Percentiles rank a stretch among this genome's conserved stretches.
phyloP scores from a whole-genome alignment of 2,329 filamentous ascomycete genomes.

The Zalaria obscura region DNA sequence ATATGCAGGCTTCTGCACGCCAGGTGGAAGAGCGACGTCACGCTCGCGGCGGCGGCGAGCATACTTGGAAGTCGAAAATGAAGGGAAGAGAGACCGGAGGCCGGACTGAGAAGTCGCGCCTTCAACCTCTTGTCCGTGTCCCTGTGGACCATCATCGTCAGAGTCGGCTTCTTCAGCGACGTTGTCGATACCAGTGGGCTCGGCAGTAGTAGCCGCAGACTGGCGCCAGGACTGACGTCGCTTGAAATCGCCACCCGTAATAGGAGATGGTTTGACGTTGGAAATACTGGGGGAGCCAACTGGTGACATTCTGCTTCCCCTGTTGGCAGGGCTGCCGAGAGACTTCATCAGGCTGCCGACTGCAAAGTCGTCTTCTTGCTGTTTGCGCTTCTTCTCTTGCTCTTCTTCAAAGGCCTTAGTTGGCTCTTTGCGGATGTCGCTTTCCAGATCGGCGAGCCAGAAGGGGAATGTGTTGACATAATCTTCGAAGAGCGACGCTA shows the following conservation, averaged over 20 bases:
- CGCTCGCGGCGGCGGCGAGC: conserved; percentile 40
- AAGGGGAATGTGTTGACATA: conserved; percentile 93
- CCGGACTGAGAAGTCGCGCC: conserved; percentile 36
- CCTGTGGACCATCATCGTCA: conserved; percentile 31
- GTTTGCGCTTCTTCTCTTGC: conserved; percentile 66
- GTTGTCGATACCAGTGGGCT: conserved; percentile 16
- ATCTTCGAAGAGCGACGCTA: conserved; percentile 81
- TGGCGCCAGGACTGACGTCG: conserved; percentile 1
- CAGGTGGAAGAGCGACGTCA: conserved; percentile 55
- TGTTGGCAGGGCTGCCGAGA: conserved; percentile 31
- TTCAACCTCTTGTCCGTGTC: not conserved
- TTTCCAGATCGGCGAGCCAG: conserved; percentile 85
- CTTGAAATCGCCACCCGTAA: conserved; percentile 6
- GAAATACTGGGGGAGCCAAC: conserved; percentile 50
- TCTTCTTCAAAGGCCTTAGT: conserved; percentile 83
- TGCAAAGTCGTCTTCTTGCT: conserved; percentile 73
- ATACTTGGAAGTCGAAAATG: conserved; percentile 70
- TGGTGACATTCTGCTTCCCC: conserved; percentile 41
- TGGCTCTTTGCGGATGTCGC: conserved; percentile 86
- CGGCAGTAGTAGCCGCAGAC: conserved; percentile 8
- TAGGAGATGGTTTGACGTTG: conserved; percentile 21
- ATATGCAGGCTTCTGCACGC: conserved; percentile 68
- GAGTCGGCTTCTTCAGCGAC: conserved; percentile 32
- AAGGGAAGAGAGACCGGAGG: conserved; percentile 62
- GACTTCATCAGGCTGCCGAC: conserved; percentile 65